Evolutionary conservation across 306 rosid genomes (phyloP), one percentile per base, ranked within the genome.

Genomic region (Corylus americana): DNA sequence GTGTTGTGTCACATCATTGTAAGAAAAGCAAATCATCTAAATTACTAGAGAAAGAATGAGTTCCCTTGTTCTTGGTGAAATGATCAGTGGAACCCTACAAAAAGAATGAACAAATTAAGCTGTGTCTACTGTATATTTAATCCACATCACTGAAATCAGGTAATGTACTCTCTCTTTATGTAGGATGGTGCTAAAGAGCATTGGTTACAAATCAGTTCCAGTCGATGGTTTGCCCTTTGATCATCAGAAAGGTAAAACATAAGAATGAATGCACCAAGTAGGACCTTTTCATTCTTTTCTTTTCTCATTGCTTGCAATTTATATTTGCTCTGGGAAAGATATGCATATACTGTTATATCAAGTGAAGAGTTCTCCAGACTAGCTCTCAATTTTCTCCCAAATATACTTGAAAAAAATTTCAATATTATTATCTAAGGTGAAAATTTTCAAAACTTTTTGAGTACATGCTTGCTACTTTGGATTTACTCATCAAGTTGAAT

Each of bases 161-260:
- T 45, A 31, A 78, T 70, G 11, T 83, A 62, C 72, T 84, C 81
- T 54, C 62, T 57, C 55, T 67, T 80, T 77, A 59, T 87, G 78
- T 81, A 95, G 98, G 91, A 77, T 95, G 88, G 96, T 83, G 71
- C 86, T 91, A 35, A 92, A 92, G 94, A 92, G 98, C 89, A 92
- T 95, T 83, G 99, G 98, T 62, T 95, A 93, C 87, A 95, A 89
- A 88, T 91, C 99, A 70, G 71, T 89, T 83, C 96, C 94, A 7
- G 92, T 91, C 54, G 90, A 90, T 74, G 99, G 94, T 81, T 83
- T 95, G 48, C 95, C 96, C 77, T 95, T 95, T 70, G 93, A 93
- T 86, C 84, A 89, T 74, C 83, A 78, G 82, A 93, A 88, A 91
- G 99, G 98, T 93, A 77, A 75, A 80, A 51, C 18, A 18, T 76